Base-by-base conservation (phyloP, 1,284 basidiomycete species). In the Tremellales sp. region DNA sequence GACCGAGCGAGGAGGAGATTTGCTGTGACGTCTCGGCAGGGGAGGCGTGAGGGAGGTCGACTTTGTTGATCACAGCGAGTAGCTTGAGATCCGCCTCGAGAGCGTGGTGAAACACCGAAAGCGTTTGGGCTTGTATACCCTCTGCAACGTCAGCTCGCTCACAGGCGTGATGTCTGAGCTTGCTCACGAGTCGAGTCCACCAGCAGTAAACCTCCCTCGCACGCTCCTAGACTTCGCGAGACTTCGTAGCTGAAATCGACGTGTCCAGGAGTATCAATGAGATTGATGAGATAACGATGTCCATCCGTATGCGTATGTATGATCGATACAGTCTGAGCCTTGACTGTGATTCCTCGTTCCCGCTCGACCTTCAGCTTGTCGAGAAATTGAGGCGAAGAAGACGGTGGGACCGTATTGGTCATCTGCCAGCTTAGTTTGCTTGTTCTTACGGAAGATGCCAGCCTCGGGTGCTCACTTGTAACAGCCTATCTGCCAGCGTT, bases 231-330 rank as follows among this genome's bases (percentile, higher is more conserved):
- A 37, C 89, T 92, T 41, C 96, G 83, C 13, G 89, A 87, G 10
- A 98, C 91, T 74, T 98, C 96, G 83, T 93, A 94, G 52, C 88
- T 83, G 73, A 97, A 97, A 76, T 97, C 92, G 43, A 96, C 92
- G 73, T 97, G 92, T 3, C 92, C 92, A 40, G 94, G 94, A 0
- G 96, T 98, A 70, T 99, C 94, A 63, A 99, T 94, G 29, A 98
- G 78, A 73, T 98, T 98, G 58, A 99, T 81, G 43, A 99, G 79
- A 65, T 87, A 85, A 19, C 76, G 76, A 31, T 78, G 75, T 4
- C 80, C 81, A 42, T 80, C 70, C 11, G 76, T 62, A 67, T 87
- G 79, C 41, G 64, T 59, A 67, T 87, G 78, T 51, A 93, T 77
- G 86, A 97, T 94, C 82, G 87, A 92, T 6, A 89, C 90, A 2